Percentiles rank a stretch among this genome's conserved stretches.
Conservation (phyloP, 2,329 filamentous ascomycete species). For the Magnaporthales sp. region DNA sequence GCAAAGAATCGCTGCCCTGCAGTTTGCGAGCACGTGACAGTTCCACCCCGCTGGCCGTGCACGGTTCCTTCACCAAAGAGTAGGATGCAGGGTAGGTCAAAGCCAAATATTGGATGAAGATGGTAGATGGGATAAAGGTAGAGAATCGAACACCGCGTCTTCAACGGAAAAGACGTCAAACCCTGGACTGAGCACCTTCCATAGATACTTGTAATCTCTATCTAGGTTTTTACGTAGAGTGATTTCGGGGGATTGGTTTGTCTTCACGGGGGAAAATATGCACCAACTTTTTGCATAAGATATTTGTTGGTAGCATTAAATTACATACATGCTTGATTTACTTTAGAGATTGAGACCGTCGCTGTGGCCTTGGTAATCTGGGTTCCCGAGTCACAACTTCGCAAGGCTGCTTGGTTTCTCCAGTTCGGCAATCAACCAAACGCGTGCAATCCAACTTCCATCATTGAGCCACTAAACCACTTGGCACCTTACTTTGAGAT, state of each 20-base stretch:
- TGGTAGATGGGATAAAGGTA: not conserved
- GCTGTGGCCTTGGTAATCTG: not conserved
- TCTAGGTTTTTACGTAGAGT: not conserved
- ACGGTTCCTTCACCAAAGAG: not conserved
- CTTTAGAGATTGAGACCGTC: not conserved
- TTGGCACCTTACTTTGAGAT: not conserved
- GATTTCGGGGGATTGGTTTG: not conserved
- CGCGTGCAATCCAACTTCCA: not conserved
- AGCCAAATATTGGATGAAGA: not conserved
- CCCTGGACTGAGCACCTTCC: not conserved
- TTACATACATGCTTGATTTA: not conserved
- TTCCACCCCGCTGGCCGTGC: not conserved
- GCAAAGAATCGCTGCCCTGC: constrained; percentile 2
- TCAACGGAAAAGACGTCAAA: not conserved
- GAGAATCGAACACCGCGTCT: not conserved
- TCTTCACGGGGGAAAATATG: not conserved
- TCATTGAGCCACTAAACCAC: not conserved
- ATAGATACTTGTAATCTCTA: not conserved
- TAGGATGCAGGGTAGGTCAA: not conserved
- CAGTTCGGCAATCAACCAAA: not conserved
- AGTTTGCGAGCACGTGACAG: not conserved
- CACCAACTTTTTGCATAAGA: not conserved
- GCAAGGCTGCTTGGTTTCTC: not conserved
- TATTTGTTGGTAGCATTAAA: not conserved
- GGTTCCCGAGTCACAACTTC: too few relatives aligned